These are phyloP conservation scores for Trametes sanguinea DNA, from an alignment of 768 basidiomycete species.

Conservation along the genomic window DNA sequence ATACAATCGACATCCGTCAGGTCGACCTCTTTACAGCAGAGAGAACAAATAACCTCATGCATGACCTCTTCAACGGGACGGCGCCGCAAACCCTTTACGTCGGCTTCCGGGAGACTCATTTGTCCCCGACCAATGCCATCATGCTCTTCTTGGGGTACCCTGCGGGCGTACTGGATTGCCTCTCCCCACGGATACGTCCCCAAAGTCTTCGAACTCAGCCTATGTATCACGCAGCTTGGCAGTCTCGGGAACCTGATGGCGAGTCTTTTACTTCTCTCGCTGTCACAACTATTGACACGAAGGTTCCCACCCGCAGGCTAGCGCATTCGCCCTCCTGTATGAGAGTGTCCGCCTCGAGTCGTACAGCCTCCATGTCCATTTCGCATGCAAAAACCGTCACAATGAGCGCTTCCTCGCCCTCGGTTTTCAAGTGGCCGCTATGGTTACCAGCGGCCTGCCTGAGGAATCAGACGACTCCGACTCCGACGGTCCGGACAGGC, in stretches of 20 bases:
- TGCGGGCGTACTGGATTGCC: not conserved
- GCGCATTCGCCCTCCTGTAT: not conserved
- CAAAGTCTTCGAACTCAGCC: not conserved
- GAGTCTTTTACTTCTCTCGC: not conserved
- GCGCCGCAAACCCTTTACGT: not conserved
- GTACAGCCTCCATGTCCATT: not conserved
- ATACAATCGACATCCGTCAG: not conserved
- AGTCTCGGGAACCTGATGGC: not conserved
- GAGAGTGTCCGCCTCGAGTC: not conserved
- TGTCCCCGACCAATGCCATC: not conserved
- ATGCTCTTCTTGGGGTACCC: not conserved
- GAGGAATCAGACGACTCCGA: not conserved
- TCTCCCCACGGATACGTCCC: not conserved
- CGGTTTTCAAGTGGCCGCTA: not conserved
- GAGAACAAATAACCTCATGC: not conserved
- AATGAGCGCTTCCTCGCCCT: not conserved
- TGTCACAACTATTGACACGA: not conserved
- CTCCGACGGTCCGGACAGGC: not conserved
- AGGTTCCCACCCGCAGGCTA: no score
- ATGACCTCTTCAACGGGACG: not conserved
- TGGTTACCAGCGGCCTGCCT: not conserved
- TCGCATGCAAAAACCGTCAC: not conserved
- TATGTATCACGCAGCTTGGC: not conserved
- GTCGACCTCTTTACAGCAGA: not conserved
- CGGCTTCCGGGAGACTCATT: not conserved